Percentiles rank a stretch among this genome's conserved stretches.
phyloP scores from a whole-genome alignment of 805 yeast species.

The Nakazawaea holstii region DNA sequence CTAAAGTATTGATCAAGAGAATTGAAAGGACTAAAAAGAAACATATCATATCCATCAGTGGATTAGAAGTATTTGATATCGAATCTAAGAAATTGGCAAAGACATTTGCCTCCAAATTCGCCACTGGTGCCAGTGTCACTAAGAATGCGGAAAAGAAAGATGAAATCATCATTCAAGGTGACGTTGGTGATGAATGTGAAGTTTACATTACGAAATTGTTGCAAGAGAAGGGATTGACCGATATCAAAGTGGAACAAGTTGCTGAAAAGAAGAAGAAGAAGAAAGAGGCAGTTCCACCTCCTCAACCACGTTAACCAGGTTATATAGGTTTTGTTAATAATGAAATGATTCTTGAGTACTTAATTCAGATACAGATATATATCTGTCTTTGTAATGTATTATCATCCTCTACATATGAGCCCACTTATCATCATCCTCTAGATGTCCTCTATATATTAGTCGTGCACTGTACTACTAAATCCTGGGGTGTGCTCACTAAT shows the following conservation, averaged over 20 bases:
- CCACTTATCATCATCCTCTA: too few species aligned
- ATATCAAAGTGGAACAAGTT: constrained; percentile 83
- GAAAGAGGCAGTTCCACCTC: constrained; percentile 15
- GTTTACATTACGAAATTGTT: constrained; percentile 63
- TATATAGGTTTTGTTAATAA: too few species aligned
- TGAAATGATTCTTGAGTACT: too few species aligned
- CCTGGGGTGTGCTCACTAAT: too few species aligned
- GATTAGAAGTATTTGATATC: constrained; percentile 81
- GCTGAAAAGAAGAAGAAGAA: constrained; percentile 79
- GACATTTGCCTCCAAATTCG: constrained; percentile 89
- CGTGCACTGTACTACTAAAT: too few species aligned
- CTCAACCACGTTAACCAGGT: too few species aligned
- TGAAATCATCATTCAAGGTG: constrained; percentile 91
- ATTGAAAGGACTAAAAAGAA: constrained; percentile 88
- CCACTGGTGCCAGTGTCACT: constrained; percentile 91
- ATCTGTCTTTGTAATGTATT: too few species aligned
- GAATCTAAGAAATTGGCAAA: constrained; percentile 90
- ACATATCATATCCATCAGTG: constrained; percentile 79
- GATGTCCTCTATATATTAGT: too few species aligned
- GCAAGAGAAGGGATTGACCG: constrained; percentile 75
- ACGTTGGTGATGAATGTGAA: constrained; percentile 88
- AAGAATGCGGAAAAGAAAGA: constrained; percentile 90
- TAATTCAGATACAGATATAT: too few species aligned
- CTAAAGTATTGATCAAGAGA: constrained; percentile 78
- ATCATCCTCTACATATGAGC: too few species aligned